Conservation (phyloP, 2,329 filamentous ascomycete species). For the Fusarium neocosmosporiellum region DNA sequence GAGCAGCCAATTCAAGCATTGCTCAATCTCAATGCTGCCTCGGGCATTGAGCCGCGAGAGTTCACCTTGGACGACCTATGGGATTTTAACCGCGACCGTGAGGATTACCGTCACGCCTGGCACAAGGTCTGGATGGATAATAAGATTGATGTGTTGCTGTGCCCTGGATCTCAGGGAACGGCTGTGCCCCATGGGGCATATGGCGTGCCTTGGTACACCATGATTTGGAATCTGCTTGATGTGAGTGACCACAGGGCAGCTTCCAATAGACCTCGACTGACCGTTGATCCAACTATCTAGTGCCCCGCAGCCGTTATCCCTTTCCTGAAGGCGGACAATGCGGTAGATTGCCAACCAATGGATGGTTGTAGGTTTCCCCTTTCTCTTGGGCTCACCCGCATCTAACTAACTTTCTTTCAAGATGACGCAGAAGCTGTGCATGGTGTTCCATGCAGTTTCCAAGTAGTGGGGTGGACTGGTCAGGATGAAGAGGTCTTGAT, state of each 20-base stretch:
- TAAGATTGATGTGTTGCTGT: background rate
- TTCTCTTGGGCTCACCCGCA: rapidly evolving
- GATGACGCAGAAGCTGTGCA: background rate
- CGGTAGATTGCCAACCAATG: background rate
- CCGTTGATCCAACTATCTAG: background rate
- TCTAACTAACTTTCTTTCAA: background rate
- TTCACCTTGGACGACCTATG: background rate
- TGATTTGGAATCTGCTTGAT: background rate
- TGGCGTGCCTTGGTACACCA: background rate
- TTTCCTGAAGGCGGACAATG: background rate
- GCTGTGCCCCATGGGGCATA: background rate
- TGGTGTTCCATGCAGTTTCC: background rate
- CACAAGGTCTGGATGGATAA: background rate
- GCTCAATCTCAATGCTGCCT: background rate
- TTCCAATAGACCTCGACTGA: background rate
- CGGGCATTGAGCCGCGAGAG: background rate
- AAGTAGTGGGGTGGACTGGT: background rate
- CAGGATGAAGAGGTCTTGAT: background rate
- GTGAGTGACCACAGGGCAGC: background rate
- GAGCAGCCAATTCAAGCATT: background rate
- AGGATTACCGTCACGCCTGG: background rate
- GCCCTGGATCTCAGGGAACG: background rate
- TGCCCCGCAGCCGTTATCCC: background rate
- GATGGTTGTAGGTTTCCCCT: background rate
- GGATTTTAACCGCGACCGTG: background rate